Evolutionary conservation across 2,329 filamentous ascomycete genomes (phyloP).

Genomic region (Ilyonectria sp.): DNA sequence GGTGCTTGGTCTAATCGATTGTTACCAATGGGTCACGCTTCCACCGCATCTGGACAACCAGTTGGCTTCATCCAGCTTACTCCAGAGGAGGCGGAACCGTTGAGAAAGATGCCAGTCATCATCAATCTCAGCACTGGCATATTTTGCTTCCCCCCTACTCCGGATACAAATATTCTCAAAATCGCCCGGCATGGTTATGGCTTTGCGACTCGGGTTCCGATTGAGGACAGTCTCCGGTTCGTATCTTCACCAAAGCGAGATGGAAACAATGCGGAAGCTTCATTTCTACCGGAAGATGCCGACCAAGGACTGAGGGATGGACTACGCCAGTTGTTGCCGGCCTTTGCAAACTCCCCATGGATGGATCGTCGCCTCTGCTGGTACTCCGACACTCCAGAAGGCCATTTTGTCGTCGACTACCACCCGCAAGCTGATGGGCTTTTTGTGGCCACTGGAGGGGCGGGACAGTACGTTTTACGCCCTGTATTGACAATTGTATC

Average conservation of each 20-base stretch:
- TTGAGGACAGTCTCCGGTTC: constrained; percentile 36
- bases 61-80: constrained; percentile 76
- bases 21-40: constrained; percentile 73
- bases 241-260: constrained; percentile 55
- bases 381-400: constrained; percentile 77
- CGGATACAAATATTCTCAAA: constrained; percentile 67
- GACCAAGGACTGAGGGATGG: constrained; percentile 66
- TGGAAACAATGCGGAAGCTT: constrained; percentile 56
- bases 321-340: constrained; percentile 67
- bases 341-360: constrained; percentile 67
- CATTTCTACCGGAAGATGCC: constrained; percentile 65
- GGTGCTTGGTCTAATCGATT: constrained; percentile 75
- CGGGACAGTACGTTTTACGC: constrained; percentile 41
- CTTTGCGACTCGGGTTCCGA: constrained; percentile 56
- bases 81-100: constrained; percentile 66
- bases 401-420: constrained; percentile 73
- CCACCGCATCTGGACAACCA: constrained; percentile 75
- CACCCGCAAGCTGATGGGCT: constrained; percentile 65
- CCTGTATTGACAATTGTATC: rapidly evolving
- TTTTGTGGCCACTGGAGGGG: constrained; percentile 62
- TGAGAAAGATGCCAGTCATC: constrained; percentile 71
- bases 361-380: constrained; percentile 69
- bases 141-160: constrained; percentile 69
- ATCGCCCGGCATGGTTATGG: constrained; percentile 74
- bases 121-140: constrained; percentile 69